Conservation (phyloP, 176 grass and related monocot genomes). For the Raddia guianensis region DNA sequence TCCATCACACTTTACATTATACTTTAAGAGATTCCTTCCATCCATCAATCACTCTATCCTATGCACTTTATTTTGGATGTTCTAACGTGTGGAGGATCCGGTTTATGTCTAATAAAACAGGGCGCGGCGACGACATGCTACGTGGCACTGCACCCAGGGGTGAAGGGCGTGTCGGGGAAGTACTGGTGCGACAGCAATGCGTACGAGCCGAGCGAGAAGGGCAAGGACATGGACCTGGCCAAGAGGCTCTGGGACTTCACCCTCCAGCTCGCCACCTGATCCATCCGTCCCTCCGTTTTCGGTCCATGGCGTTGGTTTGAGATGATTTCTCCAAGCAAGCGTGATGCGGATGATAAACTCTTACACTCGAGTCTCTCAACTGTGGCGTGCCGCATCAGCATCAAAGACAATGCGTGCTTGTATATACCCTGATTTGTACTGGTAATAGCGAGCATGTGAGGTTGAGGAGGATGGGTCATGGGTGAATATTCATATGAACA, state of each 20-base stretch:
- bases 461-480: too few relatives aligned
- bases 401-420: neutral
- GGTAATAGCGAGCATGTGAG: too few relatives aligned
- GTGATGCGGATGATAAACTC: neutral
- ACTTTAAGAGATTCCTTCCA: too few relatives aligned
- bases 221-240: slow-evolving; percentile 65
- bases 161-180: slow-evolving; percentile 62
- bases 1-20: too few relatives aligned
- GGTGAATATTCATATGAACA: too few relatives aligned
- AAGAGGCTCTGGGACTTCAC: slow-evolving; percentile 88
- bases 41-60: too few relatives aligned
- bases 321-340: neutral
- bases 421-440: neutral
- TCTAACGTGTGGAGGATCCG: too few relatives aligned
- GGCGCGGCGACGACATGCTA: slow-evolving; percentile 93
- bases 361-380: too few relatives aligned
- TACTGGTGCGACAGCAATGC: slow-evolving; percentile 78
- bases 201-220: slow-evolving; percentile 56
- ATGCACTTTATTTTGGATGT: too few relatives aligned
- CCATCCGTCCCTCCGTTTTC: neutral
- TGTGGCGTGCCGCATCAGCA: too few relatives aligned
- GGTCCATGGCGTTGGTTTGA: too few relatives aligned
- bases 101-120: slow-evolving; percentile 31
- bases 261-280: slow-evolving; percentile 58
- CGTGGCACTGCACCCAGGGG: slow-evolving; percentile 68